These are phyloP conservation scores for Boechera retrofracta DNA, from an alignment of 345 rosid species.

Conservation along the genomic window DNA sequence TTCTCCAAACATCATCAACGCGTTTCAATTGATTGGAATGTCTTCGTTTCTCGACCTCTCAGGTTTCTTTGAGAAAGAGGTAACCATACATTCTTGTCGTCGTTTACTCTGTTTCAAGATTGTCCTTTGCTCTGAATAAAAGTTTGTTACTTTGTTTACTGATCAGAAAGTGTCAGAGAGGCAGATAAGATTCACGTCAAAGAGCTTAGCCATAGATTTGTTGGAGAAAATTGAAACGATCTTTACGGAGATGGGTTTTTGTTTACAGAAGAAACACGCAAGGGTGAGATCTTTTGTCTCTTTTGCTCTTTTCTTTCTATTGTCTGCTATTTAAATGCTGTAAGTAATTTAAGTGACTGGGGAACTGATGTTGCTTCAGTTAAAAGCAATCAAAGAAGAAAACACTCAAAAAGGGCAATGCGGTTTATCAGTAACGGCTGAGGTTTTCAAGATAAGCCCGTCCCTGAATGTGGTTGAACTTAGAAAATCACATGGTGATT, in stretches of 20 bases:
- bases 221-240: conserved; percentile 64
- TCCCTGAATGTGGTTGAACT: conserved; percentile 73
- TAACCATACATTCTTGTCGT: conserved; percentile 31
- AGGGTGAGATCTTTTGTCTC: conserved; percentile 48
- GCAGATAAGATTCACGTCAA: conserved; percentile 79
- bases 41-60: conserved; percentile 87
- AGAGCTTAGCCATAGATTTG: conserved; percentile 63
- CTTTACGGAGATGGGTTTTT: conserved; percentile 78
- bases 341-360: neutral
- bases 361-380: conserved; percentile 47
- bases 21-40: conserved; percentile 95
- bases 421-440: conserved; percentile 68
- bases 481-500: conserved; percentile 73
- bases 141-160: neutral
- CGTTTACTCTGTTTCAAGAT: conserved; percentile 15
- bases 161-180: conserved; percentile 78
- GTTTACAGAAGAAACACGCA: conserved; percentile 73
- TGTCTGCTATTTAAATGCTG: neutral
- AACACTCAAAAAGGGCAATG: conserved; percentile 34
- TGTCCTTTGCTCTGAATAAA: neutral
- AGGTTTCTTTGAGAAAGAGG: conserved; percentile 92
- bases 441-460: conserved; percentile 83
- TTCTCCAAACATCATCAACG: conserved; percentile 68
- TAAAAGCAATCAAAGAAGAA: conserved; percentile 69
- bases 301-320: neutral